Evolutionary conservation across 2,329 filamentous ascomycete species (phyloP).

Genomic region (Calonectria honghensis): DNA sequence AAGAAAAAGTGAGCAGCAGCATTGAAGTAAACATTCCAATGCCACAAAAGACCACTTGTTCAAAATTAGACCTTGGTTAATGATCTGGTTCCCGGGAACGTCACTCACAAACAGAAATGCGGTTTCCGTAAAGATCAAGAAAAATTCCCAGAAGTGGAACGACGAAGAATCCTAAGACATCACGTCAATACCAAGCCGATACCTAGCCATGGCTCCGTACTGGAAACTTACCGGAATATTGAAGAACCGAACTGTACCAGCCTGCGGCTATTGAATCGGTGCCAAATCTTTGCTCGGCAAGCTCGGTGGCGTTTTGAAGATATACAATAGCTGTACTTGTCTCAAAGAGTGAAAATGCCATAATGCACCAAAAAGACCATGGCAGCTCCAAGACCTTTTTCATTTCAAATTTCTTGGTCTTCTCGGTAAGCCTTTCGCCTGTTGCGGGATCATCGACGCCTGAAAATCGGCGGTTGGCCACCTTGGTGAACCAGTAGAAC

Average conservation of each 20-base stretch:
- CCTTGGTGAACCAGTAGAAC: conserved; percentile 72
- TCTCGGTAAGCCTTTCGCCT: conserved; percentile 74
- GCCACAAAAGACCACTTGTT: conserved; percentile 53
- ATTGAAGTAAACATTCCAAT: conserved; percentile 70
- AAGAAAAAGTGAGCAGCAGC: conserved; percentile 71
- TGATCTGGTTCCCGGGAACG: neutral
- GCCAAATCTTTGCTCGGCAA: conserved; percentile 75
- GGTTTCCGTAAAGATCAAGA: conserved; percentile 72
- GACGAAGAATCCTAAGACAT: conserved; percentile 69
- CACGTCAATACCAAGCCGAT: neutral
- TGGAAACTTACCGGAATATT: conserved; percentile 61
- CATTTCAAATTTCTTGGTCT: conserved; percentile 73
- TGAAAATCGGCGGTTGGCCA: conserved; percentile 38
- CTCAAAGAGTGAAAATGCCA: conserved; percentile 74
- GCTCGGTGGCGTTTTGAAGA: conserved; percentile 74
- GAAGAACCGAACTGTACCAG: conserved; percentile 74
- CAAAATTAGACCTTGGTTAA: neutral
- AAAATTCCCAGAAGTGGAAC: conserved; percentile 73
- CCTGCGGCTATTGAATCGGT: conserved; percentile 71
- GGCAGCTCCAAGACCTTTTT: conserved; percentile 72
- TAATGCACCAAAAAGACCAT: conserved; percentile 75
- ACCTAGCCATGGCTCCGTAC: neutral
- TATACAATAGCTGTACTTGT: conserved; percentile 74
- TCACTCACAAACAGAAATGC: conserved; percentile 66
- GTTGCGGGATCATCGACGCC: conserved; percentile 65